These are phyloP conservation scores for Penicillium paxilli DNA, from an alignment of 495 filamentous ascomycete species.

Conservation along the genomic window DNA sequence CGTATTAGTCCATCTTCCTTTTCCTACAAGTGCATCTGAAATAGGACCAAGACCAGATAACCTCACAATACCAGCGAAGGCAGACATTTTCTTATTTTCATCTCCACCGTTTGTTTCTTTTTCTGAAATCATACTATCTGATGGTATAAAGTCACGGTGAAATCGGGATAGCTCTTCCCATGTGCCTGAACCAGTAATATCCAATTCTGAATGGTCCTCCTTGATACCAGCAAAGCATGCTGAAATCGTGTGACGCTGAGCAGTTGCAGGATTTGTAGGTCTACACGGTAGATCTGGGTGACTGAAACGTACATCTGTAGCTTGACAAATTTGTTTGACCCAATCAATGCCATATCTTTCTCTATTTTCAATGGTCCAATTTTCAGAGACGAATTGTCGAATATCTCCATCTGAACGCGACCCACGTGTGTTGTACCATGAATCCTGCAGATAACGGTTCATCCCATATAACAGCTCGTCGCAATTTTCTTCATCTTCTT, in stretches of 20 bases:
- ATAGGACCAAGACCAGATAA: neutral
- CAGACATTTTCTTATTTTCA: neutral
- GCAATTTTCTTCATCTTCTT: constrained; percentile 1
- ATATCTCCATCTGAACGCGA: neutral
- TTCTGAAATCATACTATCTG: neutral
- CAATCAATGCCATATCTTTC: neutral
- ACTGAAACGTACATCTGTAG: neutral
- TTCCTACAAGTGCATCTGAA: neutral
- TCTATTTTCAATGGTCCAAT: neutral
- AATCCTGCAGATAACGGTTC: neutral
- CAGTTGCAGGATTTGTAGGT: neutral
- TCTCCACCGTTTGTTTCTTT: neutral
- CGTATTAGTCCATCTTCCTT: neutral
- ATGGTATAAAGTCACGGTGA: neutral
- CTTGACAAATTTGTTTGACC: neutral
- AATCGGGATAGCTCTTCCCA: neutral
- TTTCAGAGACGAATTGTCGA: neutral
- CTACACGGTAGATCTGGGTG: neutral
- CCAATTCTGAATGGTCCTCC: neutral
- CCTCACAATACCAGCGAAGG: neutral
- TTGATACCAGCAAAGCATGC: neutral
- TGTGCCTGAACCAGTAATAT: neutral
- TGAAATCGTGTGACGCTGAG: neutral
- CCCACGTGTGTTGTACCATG: neutral
- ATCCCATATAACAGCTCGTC: neutral